Evolutionary conservation across 768 basidiomycete genomes (phyloP), one percentile per base, ranked within the genome.

Genomic region (Cyclocybe aegerita): DNA sequence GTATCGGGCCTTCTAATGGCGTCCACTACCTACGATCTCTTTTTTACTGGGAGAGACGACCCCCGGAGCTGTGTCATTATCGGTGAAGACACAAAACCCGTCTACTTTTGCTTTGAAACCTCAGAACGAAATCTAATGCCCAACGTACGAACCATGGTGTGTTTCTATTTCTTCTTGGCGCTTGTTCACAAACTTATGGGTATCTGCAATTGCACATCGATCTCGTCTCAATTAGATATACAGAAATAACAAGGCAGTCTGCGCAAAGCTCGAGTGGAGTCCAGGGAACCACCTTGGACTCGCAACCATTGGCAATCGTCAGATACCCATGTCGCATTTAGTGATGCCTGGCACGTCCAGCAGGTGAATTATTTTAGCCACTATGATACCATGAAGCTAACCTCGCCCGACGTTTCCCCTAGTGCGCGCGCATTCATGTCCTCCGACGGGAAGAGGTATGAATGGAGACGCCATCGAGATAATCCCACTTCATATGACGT

Each of bases 71-170:
- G 82, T 62, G 75, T 82, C 50, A 68, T 88, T 69, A 87, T 88
- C 57, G 85, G 86, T 36, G 79, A 83, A 60, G 81, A 80, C 66
- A 71, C 69, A 31, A 76, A 71, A 56, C 78, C 79, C 0, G 66
- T 86, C 58, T 85, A 80, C 70, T 80, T 83, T 63, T 79, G 76
- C 61, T 88, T 90, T 65, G 80, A 84, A 62, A 89, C 87, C 9
- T 70, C 73, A 46, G 70, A 75, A 52, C 70, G 69, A 59, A 70
- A 69, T 54, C 61, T 73, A 34, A 66, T 65, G 56, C 58, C 69
- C 39, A 73, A 72, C 55, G 70, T 75, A 34, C 69, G 72, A 50
- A 84, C 83, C 11, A 77, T 75, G 60, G 82, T 81, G 59, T 61
- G 73, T 65, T 48, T 42, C 29, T 46, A 49, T 43, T 46, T 43